These are phyloP conservation scores for Sorghum bicolor DNA, from an alignment of 176 grass and related monocot species.

Conservation along the genomic window Sorghum_bicolor_NCBIv3 NC_012871.2:72359501-72360000, in stretches of 20 bases:
- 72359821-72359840: not conserved
- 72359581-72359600: not conserved
- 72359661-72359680: not conserved
- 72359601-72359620: not conserved
- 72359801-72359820: slow-evolving; percentile 13
- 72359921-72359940: not conserved
- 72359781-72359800: not conserved
- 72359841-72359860: not conserved
- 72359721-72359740: not conserved
- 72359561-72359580: not conserved
- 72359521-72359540: not conserved
- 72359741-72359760: not conserved
- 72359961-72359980: not conserved
- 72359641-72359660: not conserved
- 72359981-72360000: not conserved
- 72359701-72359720: slow-evolving; percentile 23
- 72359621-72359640: not conserved
- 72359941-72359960: not conserved
- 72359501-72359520: not conserved
- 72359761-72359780: not conserved
- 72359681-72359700: not conserved
- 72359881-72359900: not conserved
- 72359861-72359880: not conserved
- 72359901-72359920: not conserved
- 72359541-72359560: not conserved